Base-by-base conservation (phyloP, 1,284 basidiomycete genomes). In the Microbotryum scabiosae region DNA sequence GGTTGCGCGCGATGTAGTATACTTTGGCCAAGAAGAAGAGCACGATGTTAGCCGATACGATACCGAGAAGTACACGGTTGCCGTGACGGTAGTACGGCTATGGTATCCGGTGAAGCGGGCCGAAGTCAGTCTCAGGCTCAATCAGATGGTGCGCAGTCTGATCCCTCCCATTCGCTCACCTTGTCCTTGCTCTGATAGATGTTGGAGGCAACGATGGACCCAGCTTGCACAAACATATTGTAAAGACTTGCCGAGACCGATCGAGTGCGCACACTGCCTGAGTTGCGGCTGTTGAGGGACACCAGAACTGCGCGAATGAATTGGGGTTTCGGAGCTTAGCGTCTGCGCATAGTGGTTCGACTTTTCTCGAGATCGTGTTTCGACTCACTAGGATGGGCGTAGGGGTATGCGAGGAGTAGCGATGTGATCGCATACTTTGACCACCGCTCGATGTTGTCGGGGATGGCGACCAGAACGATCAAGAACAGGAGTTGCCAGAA, bases 1-100 rank as follows among this genome's bases (percentile, higher is more conserved):
- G 44, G 56, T 73, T 73, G 21, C 64, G 51, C 43, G 30, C 23
- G 3, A 32, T 43, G 61, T 71, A 73, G 64, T 67, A 73, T 54
- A 67, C 32, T 36, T 52, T 61, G 18, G 61, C 60, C 18, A 43
- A 48, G 44, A 59, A 51, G 16, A 65, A 54, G 30, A 68, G 30
- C 7, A 62, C 44, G 6, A 70, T 20, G 59, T 65, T 69, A 54
- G 60, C 49, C 5, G 25, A 43, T n/a, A 65, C 56, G 41, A 70
- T 53, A 4, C 49, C 67, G 21, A 70, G 51, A 5, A 70, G 46
- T 12, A 54, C 53, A 6, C 49, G 50, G 53, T 70, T 70, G 3
- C 60, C 66, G 7, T 23, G 36, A 23, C 44, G 8, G 57, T 64
- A 68, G 1, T 50, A 52, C 1, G 66, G 66, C 47, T 48, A 4